These are phyloP conservation scores for Phytophthora pisi DNA, from an alignment of 352 stramenopile species.

Conservation along the genomic window DNA sequence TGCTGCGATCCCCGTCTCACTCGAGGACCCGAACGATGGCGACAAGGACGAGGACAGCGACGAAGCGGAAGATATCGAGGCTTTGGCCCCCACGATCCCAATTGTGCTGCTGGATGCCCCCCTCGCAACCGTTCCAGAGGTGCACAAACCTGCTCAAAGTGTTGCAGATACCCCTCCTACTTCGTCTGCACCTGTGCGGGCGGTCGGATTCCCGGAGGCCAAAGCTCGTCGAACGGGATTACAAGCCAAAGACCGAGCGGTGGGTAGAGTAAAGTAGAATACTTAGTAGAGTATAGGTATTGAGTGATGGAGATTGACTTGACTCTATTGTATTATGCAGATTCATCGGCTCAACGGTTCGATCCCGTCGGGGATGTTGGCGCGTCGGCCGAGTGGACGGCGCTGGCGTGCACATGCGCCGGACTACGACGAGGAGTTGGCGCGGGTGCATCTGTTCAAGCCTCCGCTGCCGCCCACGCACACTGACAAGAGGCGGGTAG, in stretches of 20 bases:
- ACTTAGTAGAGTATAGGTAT: background rate
- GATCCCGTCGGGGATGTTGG: constrained; percentile 15
- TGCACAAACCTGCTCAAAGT: background rate
- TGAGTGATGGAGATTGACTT: constrained; percentile 19
- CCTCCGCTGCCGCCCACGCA: constrained; percentile 41
- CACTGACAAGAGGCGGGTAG: constrained; percentile 52
- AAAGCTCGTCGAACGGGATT: constrained; percentile 24
- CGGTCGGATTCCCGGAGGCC: constrained; percentile 22
- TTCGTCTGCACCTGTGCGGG: constrained; percentile 12
- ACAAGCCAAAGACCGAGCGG: constrained; percentile 30
- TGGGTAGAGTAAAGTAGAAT: constrained; percentile 6
- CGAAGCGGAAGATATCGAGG: constrained; percentile 12
- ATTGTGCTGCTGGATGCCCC: constrained; percentile 10
- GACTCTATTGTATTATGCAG: constrained; percentile 3
- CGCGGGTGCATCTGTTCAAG: constrained; percentile 35
- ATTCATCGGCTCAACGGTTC: constrained; percentile 25
- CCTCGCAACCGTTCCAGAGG: constrained; percentile 17
- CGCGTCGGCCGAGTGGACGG: constrained; percentile 34
- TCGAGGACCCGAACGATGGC: constrained; percentile 31
- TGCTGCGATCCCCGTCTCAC: constrained; percentile 5
- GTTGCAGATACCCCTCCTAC: background rate
- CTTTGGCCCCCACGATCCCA: constrained; percentile 14
- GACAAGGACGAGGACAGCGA: constrained; percentile 27
- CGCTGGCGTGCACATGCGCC: constrained; percentile 35
- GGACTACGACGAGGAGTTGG: constrained; percentile 54